Conservation (phyloP, 2,329 filamentous ascomycete genomes). For the Fusarium lateritium region DNA sequence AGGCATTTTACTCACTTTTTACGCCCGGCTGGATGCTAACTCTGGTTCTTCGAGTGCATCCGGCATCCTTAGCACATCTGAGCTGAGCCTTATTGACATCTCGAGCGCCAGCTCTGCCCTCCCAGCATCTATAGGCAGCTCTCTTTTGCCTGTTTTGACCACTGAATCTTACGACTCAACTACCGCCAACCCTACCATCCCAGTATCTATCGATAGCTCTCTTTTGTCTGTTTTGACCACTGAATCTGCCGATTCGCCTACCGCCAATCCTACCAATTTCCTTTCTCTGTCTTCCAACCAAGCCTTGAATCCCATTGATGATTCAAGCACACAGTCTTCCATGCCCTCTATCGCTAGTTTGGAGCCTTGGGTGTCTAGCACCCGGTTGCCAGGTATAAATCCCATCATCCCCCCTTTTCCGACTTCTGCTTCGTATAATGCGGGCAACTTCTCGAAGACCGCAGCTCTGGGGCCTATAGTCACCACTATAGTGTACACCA, state of each 20-base stretch:
- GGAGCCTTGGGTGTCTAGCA: neutral
- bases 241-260: neutral
- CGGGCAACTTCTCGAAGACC: neutral
- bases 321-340: no score
- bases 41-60: neutral
- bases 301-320: neutral
- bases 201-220: neutral
- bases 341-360: neutral
- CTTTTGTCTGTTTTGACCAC: neutral
- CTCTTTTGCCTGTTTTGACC: neutral
- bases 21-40: neutral
- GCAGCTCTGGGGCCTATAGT: neutral
- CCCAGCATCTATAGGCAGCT: neutral
- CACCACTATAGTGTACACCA: conserved; percentile 28
- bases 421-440: neutral
- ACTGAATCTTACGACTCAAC: neutral
- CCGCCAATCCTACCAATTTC: neutral
- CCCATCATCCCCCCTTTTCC: neutral
- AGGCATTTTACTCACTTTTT: conserved; percentile 32
- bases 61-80: neutral
- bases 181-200: neutral
- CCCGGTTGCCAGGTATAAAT: neutral
- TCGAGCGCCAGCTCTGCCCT: neutral
- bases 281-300: neutral
- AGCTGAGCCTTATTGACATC: neutral